Evolutionary conservation across 768 basidiomycete genomes (phyloP), one percentile per base, ranked within the genome.

Genomic region (Boletus barrowsii): DNA sequence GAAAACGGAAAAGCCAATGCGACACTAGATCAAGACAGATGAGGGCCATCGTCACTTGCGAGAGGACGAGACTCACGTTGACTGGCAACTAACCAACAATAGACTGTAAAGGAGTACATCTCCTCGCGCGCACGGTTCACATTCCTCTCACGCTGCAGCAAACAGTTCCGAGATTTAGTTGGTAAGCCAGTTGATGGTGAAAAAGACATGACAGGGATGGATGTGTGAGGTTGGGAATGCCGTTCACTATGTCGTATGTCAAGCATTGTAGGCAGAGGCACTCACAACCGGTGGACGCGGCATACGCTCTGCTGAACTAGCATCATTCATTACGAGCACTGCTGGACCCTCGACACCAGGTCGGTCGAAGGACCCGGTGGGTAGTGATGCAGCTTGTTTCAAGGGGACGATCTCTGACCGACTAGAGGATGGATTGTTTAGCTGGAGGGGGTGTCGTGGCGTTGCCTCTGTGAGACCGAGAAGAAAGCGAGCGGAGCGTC

Each of bases 281-380:
- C 67, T 68, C 53, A 68, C 67, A 52, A 33, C 63, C 53, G 51
- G 61, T 51, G 44, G 46, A 56, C 51, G 56, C 24, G 51, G 48
- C n/a, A 50, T n/a, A 52, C 52, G 30, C 42, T 58, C 59, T 49
- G 65, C 33, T 18, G 49, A 32, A 29, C 22, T 42, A 30, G 55
- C 32, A 26, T 37, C 35, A 1, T 18, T 18, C 3, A 32, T 24
- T 11, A 20, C 30, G 15, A 20, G 51, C 7, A 22, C 57, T n/a
- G 56, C 42, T 24, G 47, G 39, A 39, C 29, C 37, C 22, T 60
- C 44, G 11, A 46, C 18, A 14, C 2, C 18, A 26, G 57, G 43
- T 22, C 47, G 57, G 29, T 47, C 51, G 26, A 51, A 60, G 5
- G 55, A 46, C 32, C 42, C 37, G 33, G 49, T 51, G 29, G 58